phyloP scores from a whole-genome alignment of 768 basidiomycete genomes.

The Psilocybe sp. region DNA sequence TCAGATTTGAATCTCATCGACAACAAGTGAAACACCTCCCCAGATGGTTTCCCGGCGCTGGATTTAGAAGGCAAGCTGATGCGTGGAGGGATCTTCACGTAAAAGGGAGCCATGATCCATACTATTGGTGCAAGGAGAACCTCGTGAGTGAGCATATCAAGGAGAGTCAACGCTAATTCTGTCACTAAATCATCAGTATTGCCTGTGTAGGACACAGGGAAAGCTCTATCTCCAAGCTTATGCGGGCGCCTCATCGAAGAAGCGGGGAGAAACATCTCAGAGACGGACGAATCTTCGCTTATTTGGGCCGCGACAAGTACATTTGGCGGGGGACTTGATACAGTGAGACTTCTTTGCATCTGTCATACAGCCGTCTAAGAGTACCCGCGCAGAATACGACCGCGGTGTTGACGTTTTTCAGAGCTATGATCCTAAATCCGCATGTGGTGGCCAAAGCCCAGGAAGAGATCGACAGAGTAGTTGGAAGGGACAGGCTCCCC shows the following conservation, averaged over 20 bases:
- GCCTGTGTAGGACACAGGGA: slow-evolving; percentile 32
- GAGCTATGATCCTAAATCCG: slow-evolving; percentile 44
- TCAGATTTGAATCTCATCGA: background rate
- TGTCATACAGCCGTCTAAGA: slow-evolving; percentile 18
- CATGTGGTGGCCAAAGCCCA: slow-evolving; percentile 48
- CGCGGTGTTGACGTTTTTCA: slow-evolving; percentile 39
- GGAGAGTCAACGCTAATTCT: background rate
- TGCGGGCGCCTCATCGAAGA: slow-evolving; percentile 28
- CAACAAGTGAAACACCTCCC: slow-evolving; percentile 45
- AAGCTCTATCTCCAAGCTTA: slow-evolving; percentile 37
- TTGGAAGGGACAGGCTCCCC: slow-evolving; percentile 36
- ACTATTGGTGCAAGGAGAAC: slow-evolving; percentile 38
- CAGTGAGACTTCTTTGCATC: slow-evolving; percentile 7
- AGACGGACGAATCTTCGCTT: slow-evolving; percentile 33
- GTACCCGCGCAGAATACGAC: slow-evolving; percentile 38
- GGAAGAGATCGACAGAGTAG: slow-evolving; percentile 44
- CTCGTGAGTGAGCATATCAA: slow-evolving; percentile 31
- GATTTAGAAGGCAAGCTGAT: slow-evolving; percentile 44
- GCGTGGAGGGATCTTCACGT: slow-evolving; percentile 31
- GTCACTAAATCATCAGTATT: background rate
- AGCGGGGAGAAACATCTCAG: slow-evolving; percentile 25
- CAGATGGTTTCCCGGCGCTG: slow-evolving; percentile 54
- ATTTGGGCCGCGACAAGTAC: slow-evolving; percentile 31
- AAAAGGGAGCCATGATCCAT: slow-evolving; percentile 34
- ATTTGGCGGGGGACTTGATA: slow-evolving; percentile 18